phyloP scores from a whole-genome alignment of 371 early-diverging fungal genomes.

The Mortierella sp. region DNA sequence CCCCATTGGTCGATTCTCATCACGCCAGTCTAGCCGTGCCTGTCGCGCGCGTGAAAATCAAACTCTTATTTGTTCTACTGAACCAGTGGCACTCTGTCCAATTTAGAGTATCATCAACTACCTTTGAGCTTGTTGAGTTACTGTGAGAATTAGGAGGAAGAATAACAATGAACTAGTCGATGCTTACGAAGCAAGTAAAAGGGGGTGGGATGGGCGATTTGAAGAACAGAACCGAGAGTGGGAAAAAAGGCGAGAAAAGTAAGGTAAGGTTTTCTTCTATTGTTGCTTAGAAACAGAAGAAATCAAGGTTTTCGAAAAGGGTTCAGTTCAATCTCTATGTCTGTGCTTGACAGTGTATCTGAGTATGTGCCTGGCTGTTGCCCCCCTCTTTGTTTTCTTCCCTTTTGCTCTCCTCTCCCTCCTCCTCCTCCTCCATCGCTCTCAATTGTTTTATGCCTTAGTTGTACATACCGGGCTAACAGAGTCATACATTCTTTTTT shows the following conservation, averaged over 20 bases:
- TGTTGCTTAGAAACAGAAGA: too few species aligned
- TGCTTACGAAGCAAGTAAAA: not conserved
- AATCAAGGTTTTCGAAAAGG: too few species aligned
- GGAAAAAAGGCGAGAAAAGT: not conserved
- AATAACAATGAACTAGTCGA: not conserved
- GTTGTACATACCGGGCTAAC: not conserved
- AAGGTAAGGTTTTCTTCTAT: too few species aligned
- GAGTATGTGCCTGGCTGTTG: not conserved
- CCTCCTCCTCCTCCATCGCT: not conserved
- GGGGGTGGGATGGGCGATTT: not conserved
- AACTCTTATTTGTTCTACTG: too few species aligned
- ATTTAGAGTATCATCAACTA: too few species aligned
- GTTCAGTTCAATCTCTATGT: too few species aligned
- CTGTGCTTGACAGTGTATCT: not conserved
- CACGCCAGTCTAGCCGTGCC: too few species aligned
- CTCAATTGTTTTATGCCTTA: not conserved
- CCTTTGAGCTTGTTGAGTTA: too few species aligned
- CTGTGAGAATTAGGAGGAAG: not conserved
- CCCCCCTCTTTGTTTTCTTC: not conserved
- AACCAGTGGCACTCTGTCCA: too few species aligned
- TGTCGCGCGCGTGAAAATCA: too few species aligned
- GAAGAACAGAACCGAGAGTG: not conserved
- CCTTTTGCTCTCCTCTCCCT: not conserved
- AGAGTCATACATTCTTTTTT: too few species aligned
- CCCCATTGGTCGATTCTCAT: too few species aligned